Evolutionary conservation across 148 eudicot species (phyloP).

Genomic region (Euryodendron excelsum): DNA sequence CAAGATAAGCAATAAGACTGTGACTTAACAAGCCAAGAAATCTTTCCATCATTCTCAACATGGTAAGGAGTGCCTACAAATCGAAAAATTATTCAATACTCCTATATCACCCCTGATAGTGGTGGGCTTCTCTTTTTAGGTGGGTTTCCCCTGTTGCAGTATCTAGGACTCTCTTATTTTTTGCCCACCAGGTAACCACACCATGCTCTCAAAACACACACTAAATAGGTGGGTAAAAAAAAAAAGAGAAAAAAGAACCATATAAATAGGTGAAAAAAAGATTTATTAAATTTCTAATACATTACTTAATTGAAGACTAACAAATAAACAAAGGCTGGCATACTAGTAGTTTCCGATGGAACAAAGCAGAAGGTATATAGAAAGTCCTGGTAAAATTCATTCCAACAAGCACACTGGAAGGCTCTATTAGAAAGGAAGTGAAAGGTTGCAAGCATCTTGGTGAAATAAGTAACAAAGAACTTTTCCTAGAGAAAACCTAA

Average conservation of each 20-base stretch:
- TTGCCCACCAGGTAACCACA: too few relatives aligned
- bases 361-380: neutral
- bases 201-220: too few relatives aligned
- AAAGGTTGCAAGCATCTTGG: neutral
- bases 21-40: too few relatives aligned
- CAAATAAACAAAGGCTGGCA: neutral
- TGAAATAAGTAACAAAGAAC: neutral
- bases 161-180: too few relatives aligned
- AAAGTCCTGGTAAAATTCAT: neutral
- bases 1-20: too few relatives aligned
- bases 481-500: conserved; percentile 9
- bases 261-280: neutral
- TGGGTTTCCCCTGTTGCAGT: too few relatives aligned
- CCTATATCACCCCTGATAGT: too few relatives aligned
- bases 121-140: too few relatives aligned
- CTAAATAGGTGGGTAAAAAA: too few relatives aligned
- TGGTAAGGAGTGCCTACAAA: too few relatives aligned
- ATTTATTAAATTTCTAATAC: conserved; percentile 4
- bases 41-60: too few relatives aligned
- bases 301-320: neutral
- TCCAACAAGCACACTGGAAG: conserved; percentile 9
- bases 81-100: too few relatives aligned
- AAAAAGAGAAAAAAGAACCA: neutral
- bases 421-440: neutral
- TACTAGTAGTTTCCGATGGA: neutral